Evolutionary conservation across 106 monocot species (phyloP), one percentile per base, ranked within the genome.

Genomic region (Hemerocallis citrina): DNA sequence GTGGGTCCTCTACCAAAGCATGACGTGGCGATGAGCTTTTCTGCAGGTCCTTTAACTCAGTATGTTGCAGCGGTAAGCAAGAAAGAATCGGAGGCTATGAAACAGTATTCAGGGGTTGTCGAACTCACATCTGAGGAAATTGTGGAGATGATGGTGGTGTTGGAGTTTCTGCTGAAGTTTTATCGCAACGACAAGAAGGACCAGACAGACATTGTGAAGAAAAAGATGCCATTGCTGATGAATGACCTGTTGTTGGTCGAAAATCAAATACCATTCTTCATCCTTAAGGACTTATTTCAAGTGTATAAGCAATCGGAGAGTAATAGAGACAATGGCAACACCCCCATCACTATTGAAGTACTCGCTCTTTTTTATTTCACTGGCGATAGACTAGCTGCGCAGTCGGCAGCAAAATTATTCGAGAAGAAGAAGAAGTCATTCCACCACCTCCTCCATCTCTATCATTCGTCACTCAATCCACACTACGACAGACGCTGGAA

Each of bases 191-290:
- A 49, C 15, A 49, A 22, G 49, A 49, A 54, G 20, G 29, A 21
- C 7, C 54, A 54, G 9, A 10, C 29, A 11, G 29, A 16, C 30
- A 9, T 10, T 7, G 30, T 54, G 9, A 54, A 1, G 27, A 17
- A 13, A 16, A 58, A 35, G 11, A 16, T 58, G 13, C 35, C 58
- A 15, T 5, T 34, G 19, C 10, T 58, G 3, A 17, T 2, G 21
- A 35, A 19, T 21, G 77, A 78, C 10, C 52, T 78, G 6, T 39
- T 72, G 36, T 44, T 72, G n/a, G 34, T 78, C 2, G 54, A 54
- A 27, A 54, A 54, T 7, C 23, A 54, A 21, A 28, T 54, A 22
- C 54, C 54, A 12, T 54, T 5, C 28, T 29, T 16, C 54, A 27
- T 54, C 30, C 54, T 54, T 29, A 1, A 54, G 9, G 27, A 8